phyloP scores from a whole-genome alignment of 208 protist species.

The Acanthamoeba healyi region DNA sequence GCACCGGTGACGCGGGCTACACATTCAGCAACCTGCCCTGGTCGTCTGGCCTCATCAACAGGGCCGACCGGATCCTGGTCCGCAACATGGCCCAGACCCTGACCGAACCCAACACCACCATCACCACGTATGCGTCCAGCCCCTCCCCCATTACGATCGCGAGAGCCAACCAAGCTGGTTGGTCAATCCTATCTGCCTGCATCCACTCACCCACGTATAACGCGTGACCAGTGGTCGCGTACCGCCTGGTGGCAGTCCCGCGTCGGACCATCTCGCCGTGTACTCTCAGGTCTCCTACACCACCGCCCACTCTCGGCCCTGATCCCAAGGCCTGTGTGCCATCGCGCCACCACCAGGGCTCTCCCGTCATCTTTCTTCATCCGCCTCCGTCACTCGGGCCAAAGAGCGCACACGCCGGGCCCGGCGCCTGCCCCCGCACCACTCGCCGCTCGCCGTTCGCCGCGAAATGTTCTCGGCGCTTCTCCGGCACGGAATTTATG shows the following conservation, averaged over 20 bases:
- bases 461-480: no score
- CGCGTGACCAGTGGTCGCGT: conserved; percentile 24
- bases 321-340: no score
- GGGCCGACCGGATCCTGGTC: conserved; percentile 25
- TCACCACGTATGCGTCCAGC: background rate
- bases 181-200: background rate
- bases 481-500: no score
- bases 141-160: background rate
- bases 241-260: background rate
- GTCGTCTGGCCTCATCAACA: conserved; percentile 33
- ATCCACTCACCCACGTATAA: no score
- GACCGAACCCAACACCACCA: background rate
- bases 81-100: conserved; percentile 2
- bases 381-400: no score
- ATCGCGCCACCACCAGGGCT: no score
- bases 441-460: no score
- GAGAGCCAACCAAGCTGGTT: no score
- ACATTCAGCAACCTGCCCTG: conserved; percentile 72
- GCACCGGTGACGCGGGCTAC: background rate
- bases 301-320: background rate
- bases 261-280: conserved; percentile 27
- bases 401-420: no score
- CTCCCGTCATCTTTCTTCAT: no score
- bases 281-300: background rate
- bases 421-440: no score